Evolutionary conservation across 169 alveolate species (phyloP).

Genomic region (Plasmodium sp.): DNA sequence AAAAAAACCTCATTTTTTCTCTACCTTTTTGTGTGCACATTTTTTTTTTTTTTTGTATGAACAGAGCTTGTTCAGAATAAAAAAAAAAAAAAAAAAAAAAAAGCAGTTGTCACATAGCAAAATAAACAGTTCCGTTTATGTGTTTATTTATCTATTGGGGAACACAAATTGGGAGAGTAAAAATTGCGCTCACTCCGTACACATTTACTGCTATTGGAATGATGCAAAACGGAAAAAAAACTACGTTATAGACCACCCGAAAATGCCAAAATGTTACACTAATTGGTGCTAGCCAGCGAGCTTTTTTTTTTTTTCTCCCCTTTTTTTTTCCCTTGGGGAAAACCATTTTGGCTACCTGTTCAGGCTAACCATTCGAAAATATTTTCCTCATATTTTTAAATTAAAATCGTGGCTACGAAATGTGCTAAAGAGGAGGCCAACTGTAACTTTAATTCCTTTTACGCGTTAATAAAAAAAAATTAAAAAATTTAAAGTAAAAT

Average conservation of each 20-base stretch:
- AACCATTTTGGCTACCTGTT: neutral
- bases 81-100: slow-evolving; percentile 4
- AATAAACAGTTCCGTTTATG: neutral
- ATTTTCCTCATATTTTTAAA: slow-evolving; percentile 3
- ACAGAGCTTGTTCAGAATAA: no score
- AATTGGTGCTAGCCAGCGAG: neutral
- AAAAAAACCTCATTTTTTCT: neutral
- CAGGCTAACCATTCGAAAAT: slow-evolving; percentile 4
- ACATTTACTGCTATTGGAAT: neutral
- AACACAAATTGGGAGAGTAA: neutral
- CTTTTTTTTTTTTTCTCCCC: neutral
- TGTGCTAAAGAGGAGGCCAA: neutral
- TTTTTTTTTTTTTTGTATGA: slow-evolving; percentile 16
- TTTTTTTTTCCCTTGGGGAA: neutral
- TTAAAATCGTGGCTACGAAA: neutral
- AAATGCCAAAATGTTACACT: neutral
- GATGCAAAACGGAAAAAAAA: neutral
- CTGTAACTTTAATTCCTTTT: slow-evolving; percentile 5
- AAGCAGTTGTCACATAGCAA: neutral
- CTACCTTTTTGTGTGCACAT: slow-evolving; percentile 9
- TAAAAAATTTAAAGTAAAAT: slow-evolving; percentile 12
- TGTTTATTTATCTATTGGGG: neutral
- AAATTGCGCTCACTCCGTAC: neutral
- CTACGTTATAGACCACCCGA: neutral
- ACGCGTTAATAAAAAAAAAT: slow-evolving; percentile 31